These are phyloP conservation scores for Elaeis guineensis DNA, from an alignment of 176 grass and related monocot genomes.

Conservation along the genomic window DNA sequence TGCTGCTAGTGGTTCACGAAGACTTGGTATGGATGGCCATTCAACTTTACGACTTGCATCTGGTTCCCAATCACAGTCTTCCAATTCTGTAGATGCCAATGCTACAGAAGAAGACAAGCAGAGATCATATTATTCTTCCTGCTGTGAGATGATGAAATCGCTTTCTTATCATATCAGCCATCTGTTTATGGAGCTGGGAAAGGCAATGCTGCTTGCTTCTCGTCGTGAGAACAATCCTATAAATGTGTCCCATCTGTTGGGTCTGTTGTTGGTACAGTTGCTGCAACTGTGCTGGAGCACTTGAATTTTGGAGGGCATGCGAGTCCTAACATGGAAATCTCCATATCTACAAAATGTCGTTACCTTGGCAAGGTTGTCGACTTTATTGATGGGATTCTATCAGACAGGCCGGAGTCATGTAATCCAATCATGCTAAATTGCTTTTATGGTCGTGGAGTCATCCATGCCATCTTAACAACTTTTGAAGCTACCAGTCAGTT, in stretches of 20 bases:
- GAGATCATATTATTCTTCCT: slow-evolving; percentile 59
- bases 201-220: slow-evolving; percentile 81
- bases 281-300: slow-evolving; percentile 71
- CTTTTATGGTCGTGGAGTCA: slow-evolving; percentile 77
- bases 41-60: slow-evolving; percentile 39
- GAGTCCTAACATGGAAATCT: slow-evolving; percentile 44
- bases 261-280: slow-evolving; percentile 72
- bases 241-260: slow-evolving; percentile 62
- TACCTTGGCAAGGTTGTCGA: slow-evolving; percentile 85
- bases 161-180: slow-evolving; percentile 91
- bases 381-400: slow-evolving; percentile 84
- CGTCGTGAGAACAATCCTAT: slow-evolving; percentile 81
- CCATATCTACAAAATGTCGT: slow-evolving; percentile 67
- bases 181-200: slow-evolving; percentile 93
- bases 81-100: slow-evolving; percentile 53
- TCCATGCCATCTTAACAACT: slow-evolving; percentile 83
- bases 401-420: slow-evolving; percentile 89
- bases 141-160: slow-evolving; percentile 81
- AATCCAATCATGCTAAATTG: slow-evolving; percentile 90
- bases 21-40: slow-evolving; percentile 50
- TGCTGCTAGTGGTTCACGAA: slow-evolving; percentile 46
- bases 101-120: slow-evolving; percentile 61
- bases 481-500: slow-evolving; percentile 95
- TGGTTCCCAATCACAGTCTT: slow-evolving; percentile 47
- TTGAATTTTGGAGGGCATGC: slow-evolving; percentile 78